Evolutionary conservation across 345 rosid species (phyloP), one percentile per base, ranked within the genome.

Genomic region (Hibiscus syriacus): DNA sequence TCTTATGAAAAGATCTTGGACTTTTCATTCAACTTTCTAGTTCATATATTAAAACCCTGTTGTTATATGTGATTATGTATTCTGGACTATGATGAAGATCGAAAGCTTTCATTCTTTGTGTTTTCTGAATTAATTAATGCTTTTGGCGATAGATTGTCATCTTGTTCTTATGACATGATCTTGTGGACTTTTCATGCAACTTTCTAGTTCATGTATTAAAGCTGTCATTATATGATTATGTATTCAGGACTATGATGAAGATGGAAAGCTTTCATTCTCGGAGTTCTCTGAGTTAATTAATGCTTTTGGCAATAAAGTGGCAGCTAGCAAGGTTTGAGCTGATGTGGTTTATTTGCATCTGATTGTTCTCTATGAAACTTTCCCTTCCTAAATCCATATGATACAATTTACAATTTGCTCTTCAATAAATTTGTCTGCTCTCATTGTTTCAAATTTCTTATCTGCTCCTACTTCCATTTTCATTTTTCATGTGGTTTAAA

Each of bases 11-110:
- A 27, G 64, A 16, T 68, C 12, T 11, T 30, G 22, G 41, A 25
- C 9, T 48, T 55, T n/a, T 59, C 2, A 27, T 64, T 45, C 22
- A 45, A 29, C 56, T 12, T 11, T 52, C 32, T 23, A 25, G 52
- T 46, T 55, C 56, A 55, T 39, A 36, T 43, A n/a, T 56, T 57
- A 49, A 68, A 62, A 14, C 30, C 64, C 3, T 6, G 25, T n/a
- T 43, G 0, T 41, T 53, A 8, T 25, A 49, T 64, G 3, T 77
- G 19, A 17, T 6, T n/a, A n/a, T 49, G 48, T 34, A 67, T 36
- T 8, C 82, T 90, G 98, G 97, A 93, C 77, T 82, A 80, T 70
- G 71, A 90, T 76, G 85, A 80, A 76, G 96, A 93, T 86, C 97
- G 98, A 69, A 75, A 73, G 58, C 96, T 93, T 66, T 87, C 98